These are phyloP conservation scores for Saitozyma podzolica DNA, from an alignment of 768 basidiomycete species.

Conservation along the genomic window DNA sequence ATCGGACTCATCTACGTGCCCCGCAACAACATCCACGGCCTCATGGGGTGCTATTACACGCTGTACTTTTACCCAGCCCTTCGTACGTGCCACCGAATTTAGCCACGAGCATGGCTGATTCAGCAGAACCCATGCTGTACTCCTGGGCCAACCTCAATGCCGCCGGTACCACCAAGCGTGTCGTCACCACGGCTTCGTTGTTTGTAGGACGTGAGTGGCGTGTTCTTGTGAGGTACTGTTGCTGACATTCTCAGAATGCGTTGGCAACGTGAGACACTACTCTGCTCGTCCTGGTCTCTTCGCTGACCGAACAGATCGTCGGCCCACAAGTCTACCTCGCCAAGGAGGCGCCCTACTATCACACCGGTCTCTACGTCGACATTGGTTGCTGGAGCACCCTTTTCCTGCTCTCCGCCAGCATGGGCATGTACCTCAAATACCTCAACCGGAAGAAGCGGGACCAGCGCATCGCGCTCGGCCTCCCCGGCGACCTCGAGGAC, in stretches of 20 bases:
- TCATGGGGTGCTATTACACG: constrained; percentile 33
- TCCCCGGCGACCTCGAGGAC: constrained; percentile 38
- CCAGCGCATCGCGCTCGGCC: constrained; percentile 32
- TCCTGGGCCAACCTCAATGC: constrained; percentile 31
- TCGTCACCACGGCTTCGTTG: constrained; percentile 18
- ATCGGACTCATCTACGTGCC: constrained; percentile 27
- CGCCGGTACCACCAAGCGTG: constrained; percentile 27
- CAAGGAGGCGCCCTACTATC: constrained; percentile 18
- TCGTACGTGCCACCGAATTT: constrained; percentile 14
- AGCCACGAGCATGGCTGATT: neutral
- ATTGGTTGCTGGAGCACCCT: constrained; percentile 25
- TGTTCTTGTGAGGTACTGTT: too few relatives aligned
- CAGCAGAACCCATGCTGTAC: constrained; percentile 10
- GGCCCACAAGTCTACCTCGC: constrained; percentile 20
- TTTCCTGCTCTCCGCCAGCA: constrained; percentile 28
- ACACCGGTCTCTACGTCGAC: constrained; percentile 16
- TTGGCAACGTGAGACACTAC: constrained; percentile 15
- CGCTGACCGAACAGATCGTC: constrained; percentile 13
- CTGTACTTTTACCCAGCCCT: constrained; percentile 19
- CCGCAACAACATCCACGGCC: constrained; percentile 15
- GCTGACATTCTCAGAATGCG: constrained; percentile 9
- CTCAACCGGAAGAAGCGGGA: constrained; percentile 41
- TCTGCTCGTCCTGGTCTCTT: too few relatives aligned
- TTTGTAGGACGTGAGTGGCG: constrained; percentile 21
- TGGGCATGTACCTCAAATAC: constrained; percentile 35